These are phyloP conservation scores for Sequoia sempervirens DNA, from an alignment of 75 land plant species.

Conservation along the genomic window DNA sequence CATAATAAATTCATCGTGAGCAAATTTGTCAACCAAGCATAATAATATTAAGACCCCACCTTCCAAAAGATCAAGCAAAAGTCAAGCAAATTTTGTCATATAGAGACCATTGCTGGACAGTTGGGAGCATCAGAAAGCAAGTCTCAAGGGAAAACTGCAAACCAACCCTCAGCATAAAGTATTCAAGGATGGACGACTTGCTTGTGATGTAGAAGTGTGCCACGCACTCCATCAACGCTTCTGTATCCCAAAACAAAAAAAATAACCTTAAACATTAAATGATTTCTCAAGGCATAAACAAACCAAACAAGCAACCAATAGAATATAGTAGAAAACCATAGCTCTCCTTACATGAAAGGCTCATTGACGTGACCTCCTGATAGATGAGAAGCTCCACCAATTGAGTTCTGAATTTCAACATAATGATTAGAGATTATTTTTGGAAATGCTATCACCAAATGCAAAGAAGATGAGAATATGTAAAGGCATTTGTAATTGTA, in stretches of 20 bases:
- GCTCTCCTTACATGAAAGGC: conserved; percentile 72
- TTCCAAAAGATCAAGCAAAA: conserved; percentile 2
- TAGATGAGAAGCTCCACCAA: conserved; percentile 84
- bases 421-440: conserved; percentile 12
- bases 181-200: conserved; percentile 56
- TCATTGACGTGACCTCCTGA: conserved; percentile 93
- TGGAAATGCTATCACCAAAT: not conserved
- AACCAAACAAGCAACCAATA: not conserved
- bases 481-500: not conserved
- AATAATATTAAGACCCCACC: conserved; percentile 10
- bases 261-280: conserved; percentile 7
- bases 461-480: not conserved
- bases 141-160: conserved; percentile 38
- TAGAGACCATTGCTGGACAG: conserved; percentile 4
- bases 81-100: not conserved
- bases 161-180: conserved; percentile 48
- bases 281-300: not conserved
- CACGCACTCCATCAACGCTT: conserved; percentile 88
- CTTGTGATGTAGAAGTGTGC: conserved; percentile 96
- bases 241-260: conserved; percentile 29
- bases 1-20: not conserved
- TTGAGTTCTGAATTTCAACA: conserved; percentile 58
- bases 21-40: not conserved
- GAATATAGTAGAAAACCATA: not conserved
- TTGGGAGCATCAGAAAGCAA: conserved; percentile 6